Conservation (phyloP, 73 alveolate species). For the Uronychia binucleata region DNA sequence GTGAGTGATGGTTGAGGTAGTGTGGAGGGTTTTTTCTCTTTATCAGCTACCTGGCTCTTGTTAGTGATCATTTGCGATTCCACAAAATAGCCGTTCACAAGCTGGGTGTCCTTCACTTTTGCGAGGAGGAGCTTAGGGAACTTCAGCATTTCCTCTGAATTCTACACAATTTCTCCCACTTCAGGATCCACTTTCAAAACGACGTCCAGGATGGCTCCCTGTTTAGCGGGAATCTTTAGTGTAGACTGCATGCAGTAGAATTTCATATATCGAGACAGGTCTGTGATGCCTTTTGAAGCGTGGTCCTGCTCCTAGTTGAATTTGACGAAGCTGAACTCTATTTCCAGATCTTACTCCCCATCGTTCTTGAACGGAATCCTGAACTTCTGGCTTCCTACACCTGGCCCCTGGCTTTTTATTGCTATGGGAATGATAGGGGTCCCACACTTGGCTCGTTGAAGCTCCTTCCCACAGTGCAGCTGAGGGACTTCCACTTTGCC, state of each 20-base stretch:
- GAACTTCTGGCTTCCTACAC: slow-evolving; percentile 34
- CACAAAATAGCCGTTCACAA: background rate
- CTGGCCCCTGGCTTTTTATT: slow-evolving; percentile 25
- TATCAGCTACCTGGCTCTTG: too few species aligned
- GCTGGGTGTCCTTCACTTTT: background rate
- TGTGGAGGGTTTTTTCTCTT: too few species aligned
- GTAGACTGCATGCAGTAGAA: slow-evolving; percentile 58
- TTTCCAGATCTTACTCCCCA: slow-evolving; percentile 47
- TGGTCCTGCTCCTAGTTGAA: background rate
- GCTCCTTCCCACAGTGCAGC: slow-evolving; percentile 11
- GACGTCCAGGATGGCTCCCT: slow-evolving; percentile 41
- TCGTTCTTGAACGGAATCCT: slow-evolving; percentile 57
- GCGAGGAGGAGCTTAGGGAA: background rate
- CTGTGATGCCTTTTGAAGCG: slow-evolving; percentile 7
- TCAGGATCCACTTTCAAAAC: slow-evolving; percentile 29
- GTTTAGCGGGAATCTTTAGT: slow-evolving; percentile 41
- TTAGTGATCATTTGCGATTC: background rate
- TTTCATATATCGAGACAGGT: slow-evolving; percentile 23
- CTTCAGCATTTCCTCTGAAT: background rate
- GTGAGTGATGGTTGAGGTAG: too few species aligned
- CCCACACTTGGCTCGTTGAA: slow-evolving; percentile 15
- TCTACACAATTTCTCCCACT: background rate
- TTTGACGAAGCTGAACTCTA: slow-evolving; percentile 46
- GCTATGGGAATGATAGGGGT: slow-evolving; percentile 37
- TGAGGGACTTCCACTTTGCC: background rate